Percentiles rank a stretch among this genome's conserved stretches.
Conservation (phyloP, 495 filamentous ascomycete species). For the Lepidopterella palustris region DNA sequence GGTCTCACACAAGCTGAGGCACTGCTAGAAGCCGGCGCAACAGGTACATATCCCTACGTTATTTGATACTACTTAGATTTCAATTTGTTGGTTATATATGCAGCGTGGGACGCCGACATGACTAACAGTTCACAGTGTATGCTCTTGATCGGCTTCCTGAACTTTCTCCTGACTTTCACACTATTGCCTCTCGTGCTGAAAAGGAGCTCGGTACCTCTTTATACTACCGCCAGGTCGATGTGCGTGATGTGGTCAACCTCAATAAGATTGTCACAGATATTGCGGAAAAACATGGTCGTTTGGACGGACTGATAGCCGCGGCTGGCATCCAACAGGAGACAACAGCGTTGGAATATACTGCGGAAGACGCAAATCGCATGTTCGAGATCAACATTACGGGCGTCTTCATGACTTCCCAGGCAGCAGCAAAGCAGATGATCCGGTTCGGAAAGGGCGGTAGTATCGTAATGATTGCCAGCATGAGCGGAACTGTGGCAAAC, state of each 20-base stretch:
- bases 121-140: constrained; percentile 43
- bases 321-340: constrained; percentile 30
- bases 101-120: not conserved
- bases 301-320: constrained; percentile 78
- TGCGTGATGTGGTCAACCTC: constrained; percentile 65
- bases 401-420: constrained; percentile 69
- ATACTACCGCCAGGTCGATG: constrained; percentile 76
- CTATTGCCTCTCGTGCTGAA: constrained; percentile 56
- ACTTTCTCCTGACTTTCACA: constrained; percentile 53
- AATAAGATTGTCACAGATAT: constrained; percentile 63
- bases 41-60: constrained; percentile 31
- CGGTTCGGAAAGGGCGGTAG: constrained; percentile 62
- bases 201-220: constrained; percentile 62
- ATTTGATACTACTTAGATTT: not conserved
- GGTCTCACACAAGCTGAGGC: constrained; percentile 74
- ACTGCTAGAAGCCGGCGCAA: constrained; percentile 73
- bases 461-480: constrained; percentile 67
- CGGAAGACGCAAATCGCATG: constrained; percentile 65
- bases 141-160: constrained; percentile 49
- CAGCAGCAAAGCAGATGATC: constrained; percentile 71
- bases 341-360: constrained; percentile 48
- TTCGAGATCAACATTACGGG: constrained; percentile 73
- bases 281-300: constrained; percentile 59
- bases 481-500: constrained; percentile 69
- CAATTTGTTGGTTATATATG: too few relatives aligned